phyloP scores from a whole-genome alignment of 495 filamentous ascomycete genomes.

The Talaromyces trachyspermus region DNA sequence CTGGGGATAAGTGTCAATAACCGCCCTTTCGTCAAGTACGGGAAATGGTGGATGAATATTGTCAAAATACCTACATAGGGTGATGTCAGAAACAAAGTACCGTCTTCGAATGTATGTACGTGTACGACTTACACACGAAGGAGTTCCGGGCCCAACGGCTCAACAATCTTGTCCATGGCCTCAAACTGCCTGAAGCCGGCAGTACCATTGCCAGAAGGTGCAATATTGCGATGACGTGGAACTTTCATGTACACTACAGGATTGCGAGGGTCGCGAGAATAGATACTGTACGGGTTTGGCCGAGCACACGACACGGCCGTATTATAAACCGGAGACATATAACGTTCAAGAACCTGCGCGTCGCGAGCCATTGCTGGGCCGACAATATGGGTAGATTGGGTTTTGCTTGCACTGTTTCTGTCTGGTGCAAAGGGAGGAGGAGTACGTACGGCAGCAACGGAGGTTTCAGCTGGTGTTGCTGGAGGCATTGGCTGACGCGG shows the following conservation, averaged over 20 bases:
- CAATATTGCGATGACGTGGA: constrained; percentile 9
- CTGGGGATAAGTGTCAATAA: constrained; percentile 15
- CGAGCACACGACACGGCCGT: constrained; percentile 1
- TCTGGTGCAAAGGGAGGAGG: neutral
- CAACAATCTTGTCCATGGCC: constrained; percentile 6
- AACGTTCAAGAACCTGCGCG: constrained; percentile 19
- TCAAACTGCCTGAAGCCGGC: constrained; percentile 3
- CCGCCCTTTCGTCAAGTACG: constrained; percentile 24
- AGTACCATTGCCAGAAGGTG: constrained; percentile 5
- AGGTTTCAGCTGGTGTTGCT: constrained; percentile 13
- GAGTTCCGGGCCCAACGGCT: constrained; percentile 5
- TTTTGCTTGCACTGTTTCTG: constrained; percentile 5
- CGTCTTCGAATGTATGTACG: neutral
- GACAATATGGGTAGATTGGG: constrained; percentile 12
- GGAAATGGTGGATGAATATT: constrained; percentile 31
- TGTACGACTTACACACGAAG: neutral
- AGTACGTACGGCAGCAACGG: constrained; percentile 11
- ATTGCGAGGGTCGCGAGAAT: constrained; percentile 9
- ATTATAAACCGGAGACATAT: constrained; percentile 18
- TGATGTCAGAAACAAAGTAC: neutral
- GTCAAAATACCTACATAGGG: constrained; percentile 21
- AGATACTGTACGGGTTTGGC: constrained; percentile 7
- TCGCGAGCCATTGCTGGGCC: constrained; percentile 24
- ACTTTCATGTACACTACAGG: constrained; percentile 17
- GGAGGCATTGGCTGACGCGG: constrained; percentile 2